Evolutionary conservation across 768 basidiomycete species (phyloP).

Genomic region (Lactifluus volemus): DNA sequence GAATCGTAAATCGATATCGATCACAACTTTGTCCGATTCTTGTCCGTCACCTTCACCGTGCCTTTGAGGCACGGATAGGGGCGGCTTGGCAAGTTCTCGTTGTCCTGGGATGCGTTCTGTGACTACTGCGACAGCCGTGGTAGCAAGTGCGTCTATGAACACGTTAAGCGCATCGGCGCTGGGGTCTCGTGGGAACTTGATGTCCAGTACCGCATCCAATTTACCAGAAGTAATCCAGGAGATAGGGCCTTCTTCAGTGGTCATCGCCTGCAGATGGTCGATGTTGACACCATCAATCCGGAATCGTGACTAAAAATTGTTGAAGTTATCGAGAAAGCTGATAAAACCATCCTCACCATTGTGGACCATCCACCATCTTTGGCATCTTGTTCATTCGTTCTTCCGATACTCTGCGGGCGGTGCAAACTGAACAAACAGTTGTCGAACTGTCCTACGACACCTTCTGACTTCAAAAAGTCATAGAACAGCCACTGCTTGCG

Average conservation of each 20-base stretch:
- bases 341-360: slow-evolving; percentile 1
- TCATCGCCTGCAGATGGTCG: slow-evolving; percentile 85
- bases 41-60: slow-evolving; percentile 27
- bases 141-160: slow-evolving; percentile 82
- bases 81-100: slow-evolving; percentile 77
- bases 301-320: slow-evolving; percentile 65
- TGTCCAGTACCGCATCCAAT: slow-evolving; percentile 93
- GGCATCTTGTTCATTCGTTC: slow-evolving; percentile 78
- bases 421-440: slow-evolving; percentile 96
- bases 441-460: slow-evolving; percentile 95
- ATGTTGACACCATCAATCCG: slow-evolving; percentile 95
- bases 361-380: slow-evolving; percentile 65
- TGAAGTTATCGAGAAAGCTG: not conserved
- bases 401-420: slow-evolving; percentile 89
- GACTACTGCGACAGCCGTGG: slow-evolving; percentile 41
- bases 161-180: slow-evolving; percentile 68
- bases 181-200: slow-evolving; percentile 87
- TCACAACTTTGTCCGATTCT: slow-evolving; percentile 47
- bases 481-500: slow-evolving; percentile 95
- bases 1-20: slow-evolving; percentile 93
- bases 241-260: slow-evolving; percentile 78
- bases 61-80: slow-evolving; percentile 61
- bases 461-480: slow-evolving; percentile 84
- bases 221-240: slow-evolving; percentile 98
- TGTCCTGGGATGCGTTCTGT: slow-evolving; percentile 77